Conservation (phyloP, 768 basidiomycete genomes). For the Hydnum rufescens region DNA sequence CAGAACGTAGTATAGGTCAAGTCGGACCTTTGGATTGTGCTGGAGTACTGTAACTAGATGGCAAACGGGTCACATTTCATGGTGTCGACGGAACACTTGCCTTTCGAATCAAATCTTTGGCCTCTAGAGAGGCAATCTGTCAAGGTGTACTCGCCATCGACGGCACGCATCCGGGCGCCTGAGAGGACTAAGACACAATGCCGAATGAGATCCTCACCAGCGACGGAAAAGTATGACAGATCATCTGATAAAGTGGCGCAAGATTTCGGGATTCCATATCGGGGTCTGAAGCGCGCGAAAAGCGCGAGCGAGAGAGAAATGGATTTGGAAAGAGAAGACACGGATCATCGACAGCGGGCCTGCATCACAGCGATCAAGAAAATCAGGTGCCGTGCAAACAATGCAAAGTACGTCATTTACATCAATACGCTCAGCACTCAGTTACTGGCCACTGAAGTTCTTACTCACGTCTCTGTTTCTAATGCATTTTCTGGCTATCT, state of each 20-base stretch:
- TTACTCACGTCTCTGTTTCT: too few species aligned
- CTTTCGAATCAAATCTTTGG: slow-evolving; percentile 24
- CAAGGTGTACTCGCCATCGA: too few species aligned
- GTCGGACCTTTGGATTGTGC: slow-evolving; percentile 20
- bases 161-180: slow-evolving; percentile 24
- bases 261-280: slow-evolving; percentile 6
- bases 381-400: too few species aligned
- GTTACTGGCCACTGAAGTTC: slow-evolving; percentile 24
- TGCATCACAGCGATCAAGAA: too few species aligned
- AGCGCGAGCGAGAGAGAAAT: slow-evolving; percentile 27
- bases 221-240: too few species aligned
- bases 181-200: background rate
- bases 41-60: slow-evolving; percentile 21
- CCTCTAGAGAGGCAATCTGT: slow-evolving; percentile 22
- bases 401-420: too few species aligned
- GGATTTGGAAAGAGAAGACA: too few species aligned
- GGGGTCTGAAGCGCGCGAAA: slow-evolving; percentile 28
- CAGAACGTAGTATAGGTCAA: slow-evolving; percentile 22
- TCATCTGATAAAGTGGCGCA: background rate
- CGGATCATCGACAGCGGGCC: too few species aligned
- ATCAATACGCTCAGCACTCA: slow-evolving; percentile 29
- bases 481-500: too few species aligned
- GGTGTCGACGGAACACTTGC: too few species aligned
- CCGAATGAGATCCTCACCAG: too few species aligned
- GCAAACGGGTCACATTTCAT: slow-evolving; percentile 5